phyloP scores from a whole-genome alignment of 768 basidiomycete genomes.

The Macrolepiota dolichaula region DNA sequence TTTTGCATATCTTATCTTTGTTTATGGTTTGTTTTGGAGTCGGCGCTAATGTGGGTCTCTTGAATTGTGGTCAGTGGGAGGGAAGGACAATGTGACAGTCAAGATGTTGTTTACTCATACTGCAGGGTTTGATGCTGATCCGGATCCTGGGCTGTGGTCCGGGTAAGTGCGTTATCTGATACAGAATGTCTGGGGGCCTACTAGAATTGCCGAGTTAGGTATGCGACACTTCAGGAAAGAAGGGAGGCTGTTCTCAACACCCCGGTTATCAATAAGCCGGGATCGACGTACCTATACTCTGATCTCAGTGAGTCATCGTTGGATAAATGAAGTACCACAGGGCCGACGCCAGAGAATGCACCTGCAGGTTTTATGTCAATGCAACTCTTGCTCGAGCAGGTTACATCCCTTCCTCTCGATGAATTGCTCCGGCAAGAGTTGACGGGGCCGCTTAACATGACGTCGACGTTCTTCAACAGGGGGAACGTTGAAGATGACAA shows the following conservation, averaged over 20 bases:
- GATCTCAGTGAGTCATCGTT: slow-evolving; percentile 20
- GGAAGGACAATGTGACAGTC: slow-evolving; percentile 24
- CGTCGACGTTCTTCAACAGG: slow-evolving; percentile 22
- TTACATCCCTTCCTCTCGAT: slow-evolving; percentile 20
- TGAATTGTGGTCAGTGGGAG: slow-evolving; percentile 15
- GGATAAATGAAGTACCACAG: too few relatives aligned
- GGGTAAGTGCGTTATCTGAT: slow-evolving; percentile 14
- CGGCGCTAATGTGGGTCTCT: neutral
- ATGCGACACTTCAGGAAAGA: slow-evolving; percentile 20
- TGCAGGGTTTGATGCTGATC: slow-evolving; percentile 25
- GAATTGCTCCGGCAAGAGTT: slow-evolving; percentile 20
- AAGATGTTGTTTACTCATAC: slow-evolving; percentile 26
- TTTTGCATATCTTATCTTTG: neutral
- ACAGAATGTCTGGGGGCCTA: too few relatives aligned
- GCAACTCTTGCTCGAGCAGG: slow-evolving; percentile 22
- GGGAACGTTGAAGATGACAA: slow-evolving; percentile 16
- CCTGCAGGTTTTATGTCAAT: slow-evolving; percentile 23
- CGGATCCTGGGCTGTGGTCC: slow-evolving; percentile 21
- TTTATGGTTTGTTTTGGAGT: neutral
- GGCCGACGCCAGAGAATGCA: neutral
- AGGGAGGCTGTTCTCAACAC: slow-evolving; percentile 20
- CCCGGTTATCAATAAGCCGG: slow-evolving; percentile 20
- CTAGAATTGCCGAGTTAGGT: slow-evolving; percentile 12
- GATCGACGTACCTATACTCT: slow-evolving; percentile 22
- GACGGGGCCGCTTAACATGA: slow-evolving; percentile 24